A percentile compares a stretch with the other conserved stretches of the same genome.
Conservation (phyloP, 78 protist genomes). For the Emiliania huxleyi region DNA sequence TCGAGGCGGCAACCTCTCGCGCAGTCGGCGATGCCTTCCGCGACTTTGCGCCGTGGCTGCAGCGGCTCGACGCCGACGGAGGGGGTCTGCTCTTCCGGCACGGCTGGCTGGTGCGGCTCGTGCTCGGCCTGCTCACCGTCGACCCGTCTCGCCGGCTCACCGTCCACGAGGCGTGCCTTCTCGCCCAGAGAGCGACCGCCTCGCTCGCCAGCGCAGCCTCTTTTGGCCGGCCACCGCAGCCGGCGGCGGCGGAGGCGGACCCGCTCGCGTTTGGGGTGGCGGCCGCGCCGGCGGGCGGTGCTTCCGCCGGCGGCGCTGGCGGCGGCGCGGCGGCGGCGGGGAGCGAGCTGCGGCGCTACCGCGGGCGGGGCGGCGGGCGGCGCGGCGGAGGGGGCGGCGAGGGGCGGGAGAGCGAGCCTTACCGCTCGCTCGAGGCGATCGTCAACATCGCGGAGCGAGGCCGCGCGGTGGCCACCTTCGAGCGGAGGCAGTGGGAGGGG, state of each 20-base stretch:
- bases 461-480: not conserved
- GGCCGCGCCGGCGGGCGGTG: too few species aligned
- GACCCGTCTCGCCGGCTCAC: not conserved
- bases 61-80: not conserved
- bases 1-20: not conserved
- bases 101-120: not conserved
- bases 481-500: not conserved
- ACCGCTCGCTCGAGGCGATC: not conserved
- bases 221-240: too few species aligned
- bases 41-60: not conserved
- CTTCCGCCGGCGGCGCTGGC: too few species aligned
- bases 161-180: not conserved
- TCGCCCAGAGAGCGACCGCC: not conserved
- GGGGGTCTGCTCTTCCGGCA: not conserved
- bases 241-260: too few species aligned
- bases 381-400: too few species aligned
- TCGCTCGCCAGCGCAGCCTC: too few species aligned
- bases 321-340: too few species aligned
- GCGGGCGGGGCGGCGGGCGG: too few species aligned
- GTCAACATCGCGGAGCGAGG: not conserved
- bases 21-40: not conserved
- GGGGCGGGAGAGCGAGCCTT: not conserved
- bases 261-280: too few species aligned
- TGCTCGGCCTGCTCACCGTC: not conserved
- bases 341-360: too few species aligned